These are phyloP conservation scores for Solanum arcanum DNA, from an alignment of 257 asterid species.

Conservation along the genomic window DNA sequence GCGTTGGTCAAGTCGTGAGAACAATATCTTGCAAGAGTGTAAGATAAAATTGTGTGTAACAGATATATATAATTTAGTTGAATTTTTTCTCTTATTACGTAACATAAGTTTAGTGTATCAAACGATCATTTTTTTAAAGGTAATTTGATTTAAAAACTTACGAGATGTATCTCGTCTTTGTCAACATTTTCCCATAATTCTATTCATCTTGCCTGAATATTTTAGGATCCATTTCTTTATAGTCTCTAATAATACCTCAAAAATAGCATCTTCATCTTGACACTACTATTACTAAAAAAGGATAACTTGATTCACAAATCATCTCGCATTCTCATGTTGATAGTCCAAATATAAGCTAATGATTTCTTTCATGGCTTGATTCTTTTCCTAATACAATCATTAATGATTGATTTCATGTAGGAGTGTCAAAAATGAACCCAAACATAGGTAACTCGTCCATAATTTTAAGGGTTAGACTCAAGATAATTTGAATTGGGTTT, in stretches of 20 bases:
- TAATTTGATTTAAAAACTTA: not conserved
- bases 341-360: not conserved
- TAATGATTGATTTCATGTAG: too few species aligned
- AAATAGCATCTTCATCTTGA: not conserved
- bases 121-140: not conserved
- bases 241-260: not conserved
- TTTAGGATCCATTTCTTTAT: not conserved
- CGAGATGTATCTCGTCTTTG: not conserved
- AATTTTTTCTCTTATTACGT: not conserved
- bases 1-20: not conserved
- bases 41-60: not conserved
- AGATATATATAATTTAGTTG: not conserved
- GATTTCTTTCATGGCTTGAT: not conserved
- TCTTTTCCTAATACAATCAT: too few species aligned
- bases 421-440: too few species aligned
- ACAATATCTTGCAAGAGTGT: not conserved
- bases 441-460: too few species aligned
- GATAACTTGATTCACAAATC: fast-evolving
- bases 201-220: not conserved
- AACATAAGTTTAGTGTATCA: not conserved
- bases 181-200: not conserved
- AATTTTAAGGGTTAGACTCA: too few species aligned
- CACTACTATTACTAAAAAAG: not conserved
- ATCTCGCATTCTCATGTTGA: fast-evolving
- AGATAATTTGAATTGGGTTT: too few species aligned